Evolutionary conservation across 2,329 filamentous ascomycete genomes (phyloP).

Genomic region (Microcyclospora pomicola): DNA sequence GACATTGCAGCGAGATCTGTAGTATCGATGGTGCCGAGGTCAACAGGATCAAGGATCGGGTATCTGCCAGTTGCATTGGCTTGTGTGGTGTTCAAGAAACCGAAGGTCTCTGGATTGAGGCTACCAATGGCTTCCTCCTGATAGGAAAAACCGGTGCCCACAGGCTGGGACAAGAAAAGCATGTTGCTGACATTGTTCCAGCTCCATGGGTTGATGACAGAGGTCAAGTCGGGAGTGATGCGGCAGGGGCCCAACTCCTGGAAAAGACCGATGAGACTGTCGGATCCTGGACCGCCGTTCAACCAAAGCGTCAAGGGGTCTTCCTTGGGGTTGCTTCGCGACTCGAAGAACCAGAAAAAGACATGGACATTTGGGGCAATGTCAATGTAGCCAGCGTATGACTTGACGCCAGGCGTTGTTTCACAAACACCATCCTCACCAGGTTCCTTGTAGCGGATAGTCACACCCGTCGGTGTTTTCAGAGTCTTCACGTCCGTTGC

Average conservation of each 20-base stretch:
- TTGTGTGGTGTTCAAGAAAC: constrained; percentile 31
- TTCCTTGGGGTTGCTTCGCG: constrained; percentile 40
- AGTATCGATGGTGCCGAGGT: constrained; percentile 32
- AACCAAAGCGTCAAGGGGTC: constrained; percentile 47
- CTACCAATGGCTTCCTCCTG: constrained; percentile 28
- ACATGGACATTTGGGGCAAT: constrained; percentile 22
- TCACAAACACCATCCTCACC: constrained; percentile 35
- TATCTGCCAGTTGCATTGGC: constrained; percentile 30
- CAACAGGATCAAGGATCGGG: constrained; percentile 35
- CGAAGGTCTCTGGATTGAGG: constrained; percentile 30
- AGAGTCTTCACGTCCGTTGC: constrained; percentile 32
- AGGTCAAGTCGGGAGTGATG: constrained; percentile 14
- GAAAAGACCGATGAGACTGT: constrained; percentile 43
- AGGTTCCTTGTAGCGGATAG: constrained; percentile 39
- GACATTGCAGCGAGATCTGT: constrained; percentile 43
- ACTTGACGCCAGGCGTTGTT: constrained; percentile 38
- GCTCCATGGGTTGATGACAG: constrained; percentile 39
- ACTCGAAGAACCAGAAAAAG: constrained; percentile 53
- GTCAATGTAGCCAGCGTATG: constrained; percentile 31
- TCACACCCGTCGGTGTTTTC: constrained; percentile 28
- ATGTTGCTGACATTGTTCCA: constrained; percentile 48
- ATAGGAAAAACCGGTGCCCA: constrained; percentile 44
- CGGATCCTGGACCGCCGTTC: constrained; percentile 44
- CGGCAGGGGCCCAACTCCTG: constrained; percentile 19
- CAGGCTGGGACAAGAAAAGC: constrained; percentile 47